Percentiles rank a stretch among this genome's conserved stretches.
Conservation (phyloP, 192 early-diverging fungal species). For the Gryganskiella cystojenkinii region DNA sequence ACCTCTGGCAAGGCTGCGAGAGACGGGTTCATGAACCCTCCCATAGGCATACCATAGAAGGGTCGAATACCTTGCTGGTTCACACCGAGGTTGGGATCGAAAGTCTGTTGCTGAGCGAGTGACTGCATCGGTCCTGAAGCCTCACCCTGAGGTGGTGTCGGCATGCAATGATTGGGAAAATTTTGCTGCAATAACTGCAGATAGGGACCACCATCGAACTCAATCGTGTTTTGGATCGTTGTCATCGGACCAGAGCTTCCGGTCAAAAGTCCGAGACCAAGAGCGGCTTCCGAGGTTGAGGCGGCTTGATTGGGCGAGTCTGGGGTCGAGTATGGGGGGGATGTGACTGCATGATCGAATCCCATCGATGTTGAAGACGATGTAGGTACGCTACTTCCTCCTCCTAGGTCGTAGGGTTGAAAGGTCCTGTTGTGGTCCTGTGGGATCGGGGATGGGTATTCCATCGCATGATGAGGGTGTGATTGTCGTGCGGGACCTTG, state of each 20-base stretch:
- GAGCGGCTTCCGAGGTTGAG: neutral
- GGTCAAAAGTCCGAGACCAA: conserved; percentile 18
- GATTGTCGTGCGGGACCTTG: neutral
- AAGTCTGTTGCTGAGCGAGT: conserved; percentile 20
- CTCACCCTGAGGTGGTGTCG: conserved; percentile 5
- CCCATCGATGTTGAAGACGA: neutral
- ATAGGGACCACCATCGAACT: conserved; percentile 11
- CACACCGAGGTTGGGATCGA: conserved; percentile 9
- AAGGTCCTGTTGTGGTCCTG: conserved; percentile 8
- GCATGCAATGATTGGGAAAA: conserved; percentile 23
- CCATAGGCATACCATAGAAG: conserved; percentile 46
- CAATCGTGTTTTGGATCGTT: conserved; percentile 10
- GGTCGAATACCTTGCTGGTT: conserved; percentile 12
- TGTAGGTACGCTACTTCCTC: too few relatives aligned
- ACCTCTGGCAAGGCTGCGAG: conserved; percentile 31
- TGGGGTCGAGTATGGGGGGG: conserved; percentile 20
- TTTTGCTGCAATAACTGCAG: conserved; percentile 28
- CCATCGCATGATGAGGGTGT: neutral
- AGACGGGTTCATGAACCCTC: conserved; percentile 41
- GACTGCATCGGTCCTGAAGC: conserved; percentile 5
- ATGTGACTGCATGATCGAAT: conserved; percentile 12
- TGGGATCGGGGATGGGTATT: neutral
- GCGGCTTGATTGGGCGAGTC: conserved; percentile 2
- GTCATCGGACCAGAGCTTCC: conserved; percentile 9
- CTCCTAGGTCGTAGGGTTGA: conserved; percentile 3